A percentile compares a stretch with the other conserved stretches of the same genome.
These are phyloP conservation scores for Sechiopsis laciniata DNA, from an alignment of 306 rosid genomes.

Conservation along the genomic window DNA sequence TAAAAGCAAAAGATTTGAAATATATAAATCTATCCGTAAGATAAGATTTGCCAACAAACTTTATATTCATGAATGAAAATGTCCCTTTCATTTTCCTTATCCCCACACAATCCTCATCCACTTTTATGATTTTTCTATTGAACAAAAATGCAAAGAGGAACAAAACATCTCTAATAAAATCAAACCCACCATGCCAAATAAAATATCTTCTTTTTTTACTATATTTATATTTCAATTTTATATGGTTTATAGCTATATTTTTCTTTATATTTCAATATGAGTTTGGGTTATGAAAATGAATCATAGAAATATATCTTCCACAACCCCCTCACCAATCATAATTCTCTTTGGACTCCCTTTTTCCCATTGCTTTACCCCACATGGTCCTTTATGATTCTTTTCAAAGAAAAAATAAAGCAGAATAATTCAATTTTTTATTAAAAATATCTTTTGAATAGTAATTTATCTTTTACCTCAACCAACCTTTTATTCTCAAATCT, in stretches of 20 bases:
- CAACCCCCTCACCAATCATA: neutral
- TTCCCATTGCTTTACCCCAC: neutral
- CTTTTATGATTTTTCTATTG: neutral
- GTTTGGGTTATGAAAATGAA: neutral
- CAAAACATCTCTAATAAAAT: neutral
- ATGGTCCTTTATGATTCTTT: neutral
- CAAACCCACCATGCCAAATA: slow-evolving; percentile 5
- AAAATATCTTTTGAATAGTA: neutral
- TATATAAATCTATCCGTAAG: neutral
- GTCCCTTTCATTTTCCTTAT: neutral
- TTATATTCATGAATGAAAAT: neutral
- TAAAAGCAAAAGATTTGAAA: too few species aligned
- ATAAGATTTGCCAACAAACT: slow-evolving; percentile 20
- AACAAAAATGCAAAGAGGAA: neutral
- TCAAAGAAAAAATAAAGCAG: neutral
- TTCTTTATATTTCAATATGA: neutral
- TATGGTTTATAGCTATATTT: neutral
- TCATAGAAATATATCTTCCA: neutral
- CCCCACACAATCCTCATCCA: slow-evolving; percentile 13
- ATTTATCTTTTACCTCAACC: too few species aligned
- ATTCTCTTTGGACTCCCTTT: neutral
- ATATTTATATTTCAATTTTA: neutral
- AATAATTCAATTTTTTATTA: neutral
- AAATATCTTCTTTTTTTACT: slow-evolving; percentile 8
- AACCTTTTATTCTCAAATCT: too few species aligned